Evolutionary conservation across 1,284 basidiomycete genomes (phyloP).

Genomic region (Ganoderma resinaceum): DNA sequence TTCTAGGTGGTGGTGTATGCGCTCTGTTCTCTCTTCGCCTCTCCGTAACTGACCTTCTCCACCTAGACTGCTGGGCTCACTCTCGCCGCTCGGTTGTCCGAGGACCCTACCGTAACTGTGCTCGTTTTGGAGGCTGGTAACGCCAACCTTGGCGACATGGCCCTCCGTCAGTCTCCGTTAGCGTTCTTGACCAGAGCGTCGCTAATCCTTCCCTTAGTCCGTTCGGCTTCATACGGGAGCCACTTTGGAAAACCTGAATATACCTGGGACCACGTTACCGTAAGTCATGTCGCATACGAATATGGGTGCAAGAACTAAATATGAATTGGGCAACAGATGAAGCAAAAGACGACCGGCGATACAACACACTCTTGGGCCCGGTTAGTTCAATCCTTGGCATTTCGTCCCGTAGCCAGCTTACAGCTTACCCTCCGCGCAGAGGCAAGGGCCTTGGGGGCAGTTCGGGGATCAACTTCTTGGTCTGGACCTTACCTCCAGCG

Average conservation of each 20-base stretch:
- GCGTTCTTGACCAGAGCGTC: not conserved
- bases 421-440: slow-evolving; percentile 7
- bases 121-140: slow-evolving; percentile 44
- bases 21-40: not conserved
- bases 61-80: slow-evolving; percentile 51
- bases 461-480: slow-evolving; percentile 35
- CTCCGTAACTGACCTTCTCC: not conserved
- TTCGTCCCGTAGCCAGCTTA: not conserved
- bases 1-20: slow-evolving; percentile 33
- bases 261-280: slow-evolving; percentile 40
- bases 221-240: slow-evolving; percentile 36
- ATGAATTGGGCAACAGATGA: slow-evolving; percentile 15
- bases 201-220: slow-evolving; percentile 28
- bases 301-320: not conserved
- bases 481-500: slow-evolving; percentile 32
- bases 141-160: slow-evolving; percentile 37
- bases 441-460: slow-evolving; percentile 37
- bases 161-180: slow-evolving; percentile 30
- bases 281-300: slow-evolving; percentile 19
- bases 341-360: slow-evolving; percentile 28
- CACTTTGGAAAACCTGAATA: slow-evolving; percentile 39
- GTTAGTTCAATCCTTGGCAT: slow-evolving; percentile 7
- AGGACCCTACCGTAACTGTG: slow-evolving; percentile 47
- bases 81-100: slow-evolving; percentile 53
- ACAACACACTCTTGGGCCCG: slow-evolving; percentile 27